Percentiles rank a stretch among this genome's conserved stretches.
Conservation (phyloP, 192 early-diverging fungal species). For the Linnemannia elongata region DNA sequence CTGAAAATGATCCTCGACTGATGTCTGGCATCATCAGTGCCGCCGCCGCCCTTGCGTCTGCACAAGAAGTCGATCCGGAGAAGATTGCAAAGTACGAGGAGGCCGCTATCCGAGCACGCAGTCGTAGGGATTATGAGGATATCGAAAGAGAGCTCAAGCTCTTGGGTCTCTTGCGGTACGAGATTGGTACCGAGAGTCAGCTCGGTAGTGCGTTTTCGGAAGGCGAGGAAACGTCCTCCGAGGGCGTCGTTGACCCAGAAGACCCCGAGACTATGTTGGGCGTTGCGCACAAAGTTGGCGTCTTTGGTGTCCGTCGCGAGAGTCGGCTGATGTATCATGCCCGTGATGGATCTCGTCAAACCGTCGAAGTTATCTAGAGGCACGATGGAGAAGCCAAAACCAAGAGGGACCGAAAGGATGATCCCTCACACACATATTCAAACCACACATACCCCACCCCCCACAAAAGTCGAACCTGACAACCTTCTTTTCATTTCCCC, state of each 20-base stretch:
- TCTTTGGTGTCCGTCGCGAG: background rate
- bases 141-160: slow-evolving; percentile 20
- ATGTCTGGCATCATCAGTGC: no score
- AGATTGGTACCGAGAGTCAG: background rate
- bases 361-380: background rate
- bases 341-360: background rate
- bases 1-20: background rate
- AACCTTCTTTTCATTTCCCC: background rate
- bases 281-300: background rate
- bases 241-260: background rate
- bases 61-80: slow-evolving; percentile 26
- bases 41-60: background rate
- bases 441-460: background rate
- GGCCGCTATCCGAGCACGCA: background rate
- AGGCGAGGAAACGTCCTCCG: background rate
- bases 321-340: slow-evolving; percentile 6
- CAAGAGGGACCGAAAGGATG: background rate
- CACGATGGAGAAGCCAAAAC: no score
- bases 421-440: background rate
- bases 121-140: slow-evolving; percentile 16
- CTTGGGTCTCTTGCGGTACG: background rate
- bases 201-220: background rate
- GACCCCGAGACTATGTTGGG: background rate
- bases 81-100: slow-evolving; percentile 3
- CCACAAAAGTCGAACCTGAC: background rate